Evolutionary conservation across 2,329 filamentous ascomycete species (phyloP), one percentile per base, ranked within the genome.

Genomic region (Conoideocrella luteorostrata): DNA sequence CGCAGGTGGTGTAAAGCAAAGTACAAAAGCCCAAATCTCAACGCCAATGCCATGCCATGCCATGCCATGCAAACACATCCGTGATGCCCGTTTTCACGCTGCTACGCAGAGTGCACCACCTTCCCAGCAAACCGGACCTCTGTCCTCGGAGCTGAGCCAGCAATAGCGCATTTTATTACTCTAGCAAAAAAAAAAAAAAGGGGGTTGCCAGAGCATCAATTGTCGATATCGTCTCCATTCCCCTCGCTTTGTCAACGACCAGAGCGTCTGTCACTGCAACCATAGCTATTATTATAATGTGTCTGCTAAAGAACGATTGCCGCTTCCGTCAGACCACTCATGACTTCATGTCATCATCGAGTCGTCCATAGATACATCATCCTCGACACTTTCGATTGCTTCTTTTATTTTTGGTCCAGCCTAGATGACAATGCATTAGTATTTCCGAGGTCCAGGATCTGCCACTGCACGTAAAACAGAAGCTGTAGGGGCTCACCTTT

Each of bases 371-470:
- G 82, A 77, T 46, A 86, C 81, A 47, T 87, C 84, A 45, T 89
- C 84, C 56, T 95, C 88, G 46, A 97, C 77, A 55, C 83, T 84
- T 69, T 97, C 91, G 69, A 98, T 96, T 15, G 88, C 89, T 62
- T 95, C 89, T 67, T 97, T 98, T 66, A 98, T 96, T 63, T 89
- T 85, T 50, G 87, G 84, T 52, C 88, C 89, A 55, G 91, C 88
- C 90, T 95, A 24, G 21, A 28, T 28, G 9, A 22, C 29, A 34
- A 7, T 2, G 20, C 17, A 17, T 1, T 33, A 47, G 29, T 15
- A 22, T n/a, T n/a, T n/a, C n/a, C n/a, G n/a, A n/a, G n/a, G n/a
- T n/a, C n/a, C n/a, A n/a, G n/a, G n/a, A n/a, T n/a, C n/a, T n/a
- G n/a, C n/a, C n/a, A 35, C 5, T 4, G 2, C 10, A 7, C 7